A percentile compares a stretch with the other conserved stretches of the same genome.
These are phyloP conservation scores for Cubamyces lactineus DNA, from an alignment of 768 basidiomycete genomes.

Conservation along the genomic window DNA sequence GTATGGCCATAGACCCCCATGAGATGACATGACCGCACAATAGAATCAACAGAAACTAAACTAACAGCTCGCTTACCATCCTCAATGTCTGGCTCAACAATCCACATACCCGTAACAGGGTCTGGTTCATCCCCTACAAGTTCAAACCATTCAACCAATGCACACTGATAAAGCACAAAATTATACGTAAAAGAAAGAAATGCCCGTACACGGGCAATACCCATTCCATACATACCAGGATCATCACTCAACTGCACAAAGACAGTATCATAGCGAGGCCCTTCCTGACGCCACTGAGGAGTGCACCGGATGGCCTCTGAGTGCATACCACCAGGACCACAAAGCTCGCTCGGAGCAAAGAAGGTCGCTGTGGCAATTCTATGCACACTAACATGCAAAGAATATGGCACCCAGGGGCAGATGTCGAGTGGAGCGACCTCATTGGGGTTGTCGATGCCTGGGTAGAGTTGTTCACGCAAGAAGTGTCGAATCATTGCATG, in stretches of 20 bases:
- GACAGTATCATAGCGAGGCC: slow-evolving; percentile 1
- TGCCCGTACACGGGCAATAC: background rate
- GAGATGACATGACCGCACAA: slow-evolving; percentile 1
- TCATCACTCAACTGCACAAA: background rate
- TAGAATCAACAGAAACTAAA: background rate
- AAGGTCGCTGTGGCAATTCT: background rate
- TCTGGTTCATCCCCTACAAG: background rate
- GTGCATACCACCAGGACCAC: slow-evolving; percentile 2
- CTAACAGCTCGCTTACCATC: background rate
- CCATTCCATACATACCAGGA: background rate
- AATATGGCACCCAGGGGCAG: background rate
- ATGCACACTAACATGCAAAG: background rate
- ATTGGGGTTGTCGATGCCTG: background rate
- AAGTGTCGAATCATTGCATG: background rate
- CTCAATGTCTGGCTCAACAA: background rate
- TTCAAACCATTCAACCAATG: background rate
- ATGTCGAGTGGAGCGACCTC: background rate
- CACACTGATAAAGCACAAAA: background rate
- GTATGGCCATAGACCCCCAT: background rate
- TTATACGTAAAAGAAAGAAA: background rate
- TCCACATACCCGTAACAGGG: slow-evolving; percentile 1
- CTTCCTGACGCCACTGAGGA: background rate
- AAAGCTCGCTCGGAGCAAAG: slow-evolving; percentile 4
- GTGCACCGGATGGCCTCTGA: slow-evolving; percentile 4
- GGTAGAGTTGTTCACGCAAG: background rate